Conservation (phyloP, 768 basidiomycete genomes). For the Lactarius sp. region DNA sequence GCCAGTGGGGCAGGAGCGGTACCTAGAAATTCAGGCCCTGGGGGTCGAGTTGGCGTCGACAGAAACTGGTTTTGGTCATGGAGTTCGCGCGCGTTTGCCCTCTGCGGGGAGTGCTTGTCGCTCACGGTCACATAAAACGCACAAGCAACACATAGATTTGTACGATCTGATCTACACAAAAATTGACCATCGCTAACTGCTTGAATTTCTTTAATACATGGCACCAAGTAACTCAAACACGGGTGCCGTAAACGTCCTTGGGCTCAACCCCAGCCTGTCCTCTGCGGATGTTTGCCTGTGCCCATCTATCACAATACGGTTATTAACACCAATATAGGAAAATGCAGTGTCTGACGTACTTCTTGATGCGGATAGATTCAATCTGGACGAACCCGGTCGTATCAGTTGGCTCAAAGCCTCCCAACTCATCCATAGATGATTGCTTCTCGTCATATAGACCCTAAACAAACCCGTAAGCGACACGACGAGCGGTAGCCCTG, state of each 20-base stretch:
- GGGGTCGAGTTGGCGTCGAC: too few species aligned
- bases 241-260: slow-evolving; percentile 74
- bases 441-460: slow-evolving; percentile 93
- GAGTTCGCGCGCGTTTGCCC: not conserved
- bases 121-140: not conserved
- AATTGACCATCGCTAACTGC: not conserved
- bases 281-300: slow-evolving; percentile 78
- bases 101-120: not conserved
- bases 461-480: slow-evolving; percentile 33
- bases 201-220: not conserved
- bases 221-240: slow-evolving; percentile 32
- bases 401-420: slow-evolving; percentile 95
- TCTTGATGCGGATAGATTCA: slow-evolving; percentile 96
- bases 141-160: not conserved
- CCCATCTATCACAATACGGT: slow-evolving; percentile 54
- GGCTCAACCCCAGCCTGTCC: slow-evolving; percentile 75
- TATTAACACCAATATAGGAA: slow-evolving; percentile 14
- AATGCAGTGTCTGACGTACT: slow-evolving; percentile 47
- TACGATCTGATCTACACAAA: not conserved
- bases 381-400: slow-evolving; percentile 97
- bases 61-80: too few species aligned
- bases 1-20: not conserved
- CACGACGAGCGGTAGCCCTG: not conserved
- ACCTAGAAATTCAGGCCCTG: not conserved
- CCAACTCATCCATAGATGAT: slow-evolving; percentile 98